Conservation (phyloP, 2,329 filamentous ascomycete genomes). For the Pseudocercospora pini-densiflorae region DNA sequence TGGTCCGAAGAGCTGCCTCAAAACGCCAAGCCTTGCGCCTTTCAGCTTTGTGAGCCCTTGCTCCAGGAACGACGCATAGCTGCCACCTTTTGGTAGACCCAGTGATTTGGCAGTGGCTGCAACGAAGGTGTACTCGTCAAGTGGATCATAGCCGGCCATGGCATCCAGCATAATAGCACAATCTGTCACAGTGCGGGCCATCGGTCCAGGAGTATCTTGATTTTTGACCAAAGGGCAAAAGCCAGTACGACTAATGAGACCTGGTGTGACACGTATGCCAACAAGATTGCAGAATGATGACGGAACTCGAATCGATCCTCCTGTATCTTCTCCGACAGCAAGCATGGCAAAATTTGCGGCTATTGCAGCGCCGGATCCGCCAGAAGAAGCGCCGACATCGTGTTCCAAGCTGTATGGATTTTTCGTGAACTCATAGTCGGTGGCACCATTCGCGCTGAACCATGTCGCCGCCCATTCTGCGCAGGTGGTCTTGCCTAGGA, state of each 20-base stretch:
- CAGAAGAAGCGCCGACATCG: background rate
- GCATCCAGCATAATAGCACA: background rate
- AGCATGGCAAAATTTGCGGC: background rate
- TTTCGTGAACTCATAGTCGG: background rate
- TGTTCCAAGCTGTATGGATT: background rate
- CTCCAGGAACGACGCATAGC: background rate
- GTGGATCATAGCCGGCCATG: background rate
- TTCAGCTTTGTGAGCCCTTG: background rate
- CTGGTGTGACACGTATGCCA: background rate
- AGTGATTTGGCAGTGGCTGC: background rate
- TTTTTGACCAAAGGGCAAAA: background rate
- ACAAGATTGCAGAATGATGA: slow-evolving; percentile 1
- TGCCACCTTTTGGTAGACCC: background rate
- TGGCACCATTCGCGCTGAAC: background rate
- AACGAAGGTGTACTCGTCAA: background rate
- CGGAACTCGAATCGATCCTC: background rate
- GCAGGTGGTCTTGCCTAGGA: background rate
- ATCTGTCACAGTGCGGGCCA: background rate
- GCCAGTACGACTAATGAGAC: background rate
- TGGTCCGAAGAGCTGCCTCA: background rate
- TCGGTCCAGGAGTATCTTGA: background rate
- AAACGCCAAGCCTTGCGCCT: background rate
- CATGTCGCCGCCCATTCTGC: slow-evolving; percentile 2
- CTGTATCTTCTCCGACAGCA: slow-evolving; percentile 1
- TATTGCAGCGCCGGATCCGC: background rate